Evolutionary conservation across 192 early-diverging fungal species (phyloP), one percentile per base, ranked within the genome.

Genomic region (Coemansia sp.): DNA sequence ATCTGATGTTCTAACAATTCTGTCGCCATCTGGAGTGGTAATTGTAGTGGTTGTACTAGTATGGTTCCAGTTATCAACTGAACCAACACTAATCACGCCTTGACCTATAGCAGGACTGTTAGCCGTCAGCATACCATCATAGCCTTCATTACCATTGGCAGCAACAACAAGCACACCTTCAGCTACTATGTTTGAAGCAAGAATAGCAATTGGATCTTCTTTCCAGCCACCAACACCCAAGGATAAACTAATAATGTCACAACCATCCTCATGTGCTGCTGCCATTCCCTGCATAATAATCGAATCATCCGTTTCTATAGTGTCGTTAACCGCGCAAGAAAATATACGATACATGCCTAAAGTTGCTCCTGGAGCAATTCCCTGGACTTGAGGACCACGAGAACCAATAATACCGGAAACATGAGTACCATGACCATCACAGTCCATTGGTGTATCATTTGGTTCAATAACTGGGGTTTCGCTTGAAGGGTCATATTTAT

Each of bases 111-210:
- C 80, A 4, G 87, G 87, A 2, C 81, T 59, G 12, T 75, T 66
- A 2, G 79, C 76, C 29, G 84, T 83, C 56, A 73, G 85, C 1
- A 89, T 23, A 0, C 89, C 89, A 24, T 69, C 67, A 23, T 61
- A 38, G 39, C 93, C 93, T 29, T 87, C 83, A 81, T 96, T 96
- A 12, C 94, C 94, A 29, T 79, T 77, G 15, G 92, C 83, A 21
- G 87, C 79, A 52, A 86, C 78, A 14, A 93, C 84, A 29, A 88
- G 60, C 17, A 86, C 66, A 24, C 89, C 89, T 5, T 66, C 24
- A 6, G 67, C 56, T 14, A 74, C 68, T 1, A 90, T 19, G 3
- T 58, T 69, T 39, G 85, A 60, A 23, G 75, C 83, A 7, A 86
- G 61, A 0, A 78, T 58, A 2, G 87, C 67, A 8, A 73, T 52